Evolutionary conservation across 371 early-diverging fungal species (phyloP), one percentile per base, ranked within the genome.

Genomic region (Syncephalastrum sp.): DNA sequence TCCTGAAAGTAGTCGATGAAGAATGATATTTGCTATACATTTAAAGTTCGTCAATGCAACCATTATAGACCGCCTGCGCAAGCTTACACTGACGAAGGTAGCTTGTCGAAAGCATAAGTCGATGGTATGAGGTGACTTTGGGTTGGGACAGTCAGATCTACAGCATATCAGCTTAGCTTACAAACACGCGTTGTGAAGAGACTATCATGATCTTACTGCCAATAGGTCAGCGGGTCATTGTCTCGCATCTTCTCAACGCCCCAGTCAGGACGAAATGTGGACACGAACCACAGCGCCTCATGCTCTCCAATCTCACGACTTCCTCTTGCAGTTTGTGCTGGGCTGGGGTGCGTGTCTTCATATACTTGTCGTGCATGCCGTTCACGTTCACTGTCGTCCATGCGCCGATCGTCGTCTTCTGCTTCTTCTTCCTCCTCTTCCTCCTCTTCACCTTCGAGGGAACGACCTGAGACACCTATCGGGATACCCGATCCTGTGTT

Each of bases 1-100:
- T 98, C 98, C 63, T 88, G 86, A 50, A 81, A 81, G 55, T 67
- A 84, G 61, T 93, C 92, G 42, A 92, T 70, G 63, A 86, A 93
- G 4, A 98, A 59, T 0, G 90, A 84, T 10, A 95, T 68, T 66
- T 87, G 78, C 69, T 85, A 33, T 6, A 25, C 12, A n/a, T 19
- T 19, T 25, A 21, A 17, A 33, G 12, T 33, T 33, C 10, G 38
- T 33, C 38, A 33, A 33, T 33, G 10, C 10, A 0, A 0, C 38
- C 10, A 3, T 33, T 0, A 8, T 1, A 33, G 6, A 5, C 6
- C 25, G 15, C 19, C 14, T 23, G 23, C 4, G 25, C 16, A 44
- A 42, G 10, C 42, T 17, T 48, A 70, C 67, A 60, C 63, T 67
- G 21, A 79, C 65, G 15, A 69, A 51, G 5, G 68, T 76, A 3